These are phyloP conservation scores for Mucor lusitanicus DNA, from an alignment of 371 early-diverging fungal genomes.

Conservation along the genomic window DNA sequence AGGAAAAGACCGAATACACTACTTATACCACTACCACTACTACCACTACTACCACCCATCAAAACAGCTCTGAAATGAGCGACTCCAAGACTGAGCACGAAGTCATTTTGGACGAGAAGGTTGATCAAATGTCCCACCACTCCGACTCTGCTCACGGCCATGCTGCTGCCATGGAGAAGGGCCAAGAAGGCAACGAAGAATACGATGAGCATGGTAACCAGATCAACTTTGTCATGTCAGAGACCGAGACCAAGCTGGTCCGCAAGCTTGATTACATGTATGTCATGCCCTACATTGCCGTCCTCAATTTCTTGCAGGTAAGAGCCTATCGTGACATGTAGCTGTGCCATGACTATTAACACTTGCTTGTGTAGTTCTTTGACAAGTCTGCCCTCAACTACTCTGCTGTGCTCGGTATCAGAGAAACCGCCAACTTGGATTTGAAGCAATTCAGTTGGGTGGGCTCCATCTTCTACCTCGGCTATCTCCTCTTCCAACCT, in stretches of 20 bases:
- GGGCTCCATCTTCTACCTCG: constrained; percentile 42
- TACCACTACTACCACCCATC: background rate
- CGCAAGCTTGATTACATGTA: constrained; percentile 23
- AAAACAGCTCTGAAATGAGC: background rate
- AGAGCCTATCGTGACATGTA: background rate
- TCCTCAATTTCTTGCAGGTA: constrained; percentile 29
- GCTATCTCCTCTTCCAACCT: constrained; percentile 42
- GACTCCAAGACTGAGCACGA: background rate
- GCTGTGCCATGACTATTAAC: background rate
- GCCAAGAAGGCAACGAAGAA: background rate
- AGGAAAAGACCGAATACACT: constrained; percentile 25
- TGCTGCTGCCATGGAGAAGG: background rate
- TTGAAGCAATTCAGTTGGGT: constrained; percentile 34
- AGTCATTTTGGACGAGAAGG: constrained; percentile 8
- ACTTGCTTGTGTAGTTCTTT: constrained; percentile 20
- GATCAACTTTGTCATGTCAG: constrained; percentile 15
- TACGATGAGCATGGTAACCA: constrained; percentile 32
- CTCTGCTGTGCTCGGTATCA: constrained; percentile 29
- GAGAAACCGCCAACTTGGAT: constrained; percentile 19
- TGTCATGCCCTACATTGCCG: constrained; percentile 23
- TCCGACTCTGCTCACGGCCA: background rate
- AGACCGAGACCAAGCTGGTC: constrained; percentile 14
- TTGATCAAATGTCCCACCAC: background rate
- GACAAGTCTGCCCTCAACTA: constrained; percentile 38
- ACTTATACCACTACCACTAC: constrained; percentile 15